Evolutionary conservation across 129 eudicot genomes (phyloP), one percentile per base, ranked within the genome.

Genomic region (Apium graveolens): DNA sequence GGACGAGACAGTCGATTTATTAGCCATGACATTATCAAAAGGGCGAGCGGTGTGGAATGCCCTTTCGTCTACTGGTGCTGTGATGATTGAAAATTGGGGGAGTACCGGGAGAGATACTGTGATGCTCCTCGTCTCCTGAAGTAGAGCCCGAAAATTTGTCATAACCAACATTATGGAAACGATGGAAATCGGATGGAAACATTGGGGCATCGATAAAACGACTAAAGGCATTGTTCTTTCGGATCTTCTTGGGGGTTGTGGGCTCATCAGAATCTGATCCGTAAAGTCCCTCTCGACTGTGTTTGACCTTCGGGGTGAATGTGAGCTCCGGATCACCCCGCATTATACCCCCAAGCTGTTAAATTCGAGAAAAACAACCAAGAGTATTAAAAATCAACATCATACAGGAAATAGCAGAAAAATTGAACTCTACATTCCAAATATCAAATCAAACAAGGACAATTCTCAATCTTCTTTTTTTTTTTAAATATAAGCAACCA

Each of bases 1-100:
- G 34, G 11, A 68, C 3, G 13, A 42, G 20, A 41, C 41, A 70
- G 37, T n/a, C 0, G 1, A 43, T 5, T 26, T 7, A 8, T 12
- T n/a, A 74, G 77, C 57, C 68, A 26, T 5, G 20, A 44, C 39
- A 6, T 74, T 16, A 74, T 85, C 85, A 92, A 57, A 92, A 92
- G 2, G 97, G 97, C 11, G 97, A 96, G 0, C 97, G 92, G 32
- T 87, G 96, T 16, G 97, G 97, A 53, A 88, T 84, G 74, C 97
- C 97, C 88, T 92, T 92, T 74, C 97, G 85, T 81, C 96, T 38
- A 68, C 89, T 91, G 0, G 97, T 88, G 63, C 86, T 89, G 3
- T 82, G 74, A 75, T 88, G 92, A 78, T 85, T 88, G 90, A 51
- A 87, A n/a, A 86, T 76, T 0, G 97, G 97, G 8, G 97, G 93